Evolutionary conservation across 2,329 filamentous ascomycete genomes (phyloP), one percentile per base, ranked within the genome.

Genomic region (Cyanodermella asteris): DNA sequence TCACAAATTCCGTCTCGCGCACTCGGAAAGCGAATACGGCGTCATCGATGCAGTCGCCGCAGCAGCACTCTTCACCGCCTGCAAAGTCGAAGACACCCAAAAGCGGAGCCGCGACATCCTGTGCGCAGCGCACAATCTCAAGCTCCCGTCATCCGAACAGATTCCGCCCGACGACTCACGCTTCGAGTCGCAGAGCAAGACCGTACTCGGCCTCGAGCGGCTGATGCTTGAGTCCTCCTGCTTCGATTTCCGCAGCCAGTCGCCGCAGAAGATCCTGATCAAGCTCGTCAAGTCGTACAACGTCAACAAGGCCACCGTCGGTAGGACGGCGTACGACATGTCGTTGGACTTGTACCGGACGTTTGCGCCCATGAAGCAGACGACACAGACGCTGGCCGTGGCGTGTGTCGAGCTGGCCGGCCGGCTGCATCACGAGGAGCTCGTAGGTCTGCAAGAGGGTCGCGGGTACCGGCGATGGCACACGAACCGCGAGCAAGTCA

Each of bases 11-110:
- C 72, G 84, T 16, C 61, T 94, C 26, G 66, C 73, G 22, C 81
- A 91, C 41, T 64, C 71, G n/a, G 78, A 82, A 37, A 68, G 59
- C 35, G 81, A 91, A 40, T 91, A 91, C 48, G 76, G 75, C 45
- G 27, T 26, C 5, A 24, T 28, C 34, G 50, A 78, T 46, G 84
- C 94, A 44, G 82, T 80, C 2, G 80, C 84, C 0, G 66, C 87
- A 5, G 80, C 87, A 1, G 74, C 80, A 13, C 56, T 97, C 6
- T 84, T 94, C 41, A 76, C 82, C 3, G 82, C 82, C 3, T 94
- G 84, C 58, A 97, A 97, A 53, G 81, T 90, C 22, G 87, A 97
- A 49, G 87, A 97, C 47, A 97, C 87, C 1, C 64, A 93, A 36
- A 97, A 97, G 53, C 94, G 94, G 55, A 91, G 80, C 4, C 70